These are phyloP conservation scores for Alternaria metachromatica DNA, from an alignment of 2,329 filamentous ascomycete species.

Conservation along the genomic window DNA sequence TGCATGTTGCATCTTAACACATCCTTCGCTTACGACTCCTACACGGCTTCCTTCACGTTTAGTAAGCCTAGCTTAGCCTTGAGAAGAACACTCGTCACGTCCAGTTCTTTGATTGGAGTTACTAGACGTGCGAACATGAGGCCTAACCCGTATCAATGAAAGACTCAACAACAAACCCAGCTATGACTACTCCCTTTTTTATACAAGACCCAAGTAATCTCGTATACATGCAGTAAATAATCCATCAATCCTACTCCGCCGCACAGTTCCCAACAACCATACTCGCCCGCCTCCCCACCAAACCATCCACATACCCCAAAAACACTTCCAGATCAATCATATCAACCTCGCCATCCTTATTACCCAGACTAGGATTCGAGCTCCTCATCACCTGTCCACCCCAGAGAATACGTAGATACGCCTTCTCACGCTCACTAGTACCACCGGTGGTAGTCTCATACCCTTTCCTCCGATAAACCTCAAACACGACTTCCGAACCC, in stretches of 20 bases:
- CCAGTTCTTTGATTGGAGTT: not conserved
- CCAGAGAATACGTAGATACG: slow-evolving; percentile 72
- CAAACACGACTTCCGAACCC: slow-evolving; percentile 80
- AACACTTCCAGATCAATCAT: slow-evolving; percentile 72
- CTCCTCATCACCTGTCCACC: slow-evolving; percentile 71
- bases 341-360: slow-evolving; percentile 59
- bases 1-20: slow-evolving; percentile 1
- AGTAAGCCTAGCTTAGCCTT: not conserved
- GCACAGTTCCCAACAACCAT: slow-evolving; percentile 50
- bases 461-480: slow-evolving; percentile 60
- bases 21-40: not conserved
- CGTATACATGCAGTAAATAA: not conserved
- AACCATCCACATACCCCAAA: slow-evolving; percentile 72
- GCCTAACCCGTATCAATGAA: not conserved
- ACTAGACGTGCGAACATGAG: not conserved
- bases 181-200: not conserved
- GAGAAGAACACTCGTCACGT: not conserved
- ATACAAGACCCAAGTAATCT: not conserved
- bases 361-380: slow-evolving; percentile 69
- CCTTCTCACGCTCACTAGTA: slow-evolving; percentile 9
- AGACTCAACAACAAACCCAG: not conserved
- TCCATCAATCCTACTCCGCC: slow-evolving; percentile 29
- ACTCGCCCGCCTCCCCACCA: slow-evolving; percentile 64
- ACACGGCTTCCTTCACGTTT: not conserved
- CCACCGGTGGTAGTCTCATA: not conserved